Evolutionary conservation across 345 rosid species (phyloP).

Genomic region (Syzygium oleosum): DNA sequence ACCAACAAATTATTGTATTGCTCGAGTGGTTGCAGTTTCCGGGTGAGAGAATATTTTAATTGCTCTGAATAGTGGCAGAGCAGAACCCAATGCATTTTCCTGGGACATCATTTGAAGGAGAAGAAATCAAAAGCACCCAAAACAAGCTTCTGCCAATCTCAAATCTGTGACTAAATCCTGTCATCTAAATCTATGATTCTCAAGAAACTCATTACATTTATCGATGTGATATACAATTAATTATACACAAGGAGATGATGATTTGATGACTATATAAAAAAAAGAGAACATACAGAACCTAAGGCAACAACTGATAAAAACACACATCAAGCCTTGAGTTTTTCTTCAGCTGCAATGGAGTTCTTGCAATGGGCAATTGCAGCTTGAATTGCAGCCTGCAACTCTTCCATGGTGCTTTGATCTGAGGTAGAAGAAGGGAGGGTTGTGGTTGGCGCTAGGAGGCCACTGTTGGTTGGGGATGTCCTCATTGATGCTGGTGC

Average conservation of each 20-base stretch:
- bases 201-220: neutral
- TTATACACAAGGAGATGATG: neutral
- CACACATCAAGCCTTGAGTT: neutral
- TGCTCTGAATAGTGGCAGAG: neutral
- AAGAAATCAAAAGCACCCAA: neutral
- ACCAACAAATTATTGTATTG: neutral
- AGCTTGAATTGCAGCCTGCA: slow-evolving; percentile 95
- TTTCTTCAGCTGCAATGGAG: slow-evolving; percentile 50
- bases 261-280: neutral
- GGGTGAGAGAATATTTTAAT: neutral
- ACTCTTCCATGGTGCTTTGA: slow-evolving; percentile 94
- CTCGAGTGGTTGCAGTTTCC: neutral
- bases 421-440: slow-evolving; percentile 32
- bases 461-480: slow-evolving; percentile 87
- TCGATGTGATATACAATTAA: neutral
- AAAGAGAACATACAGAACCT: neutral
- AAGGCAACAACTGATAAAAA: neutral
- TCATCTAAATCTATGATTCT: neutral
- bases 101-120: neutral
- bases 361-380: slow-evolving; percentile 99
- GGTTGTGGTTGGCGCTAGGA: slow-evolving; percentile 20
- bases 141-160: neutral
- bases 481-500: slow-evolving; percentile 96
- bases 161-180: neutral
- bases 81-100: neutral